phyloP scores from a whole-genome alignment of 305 asterid genomes.

The Coffea humblotiana region DNA sequence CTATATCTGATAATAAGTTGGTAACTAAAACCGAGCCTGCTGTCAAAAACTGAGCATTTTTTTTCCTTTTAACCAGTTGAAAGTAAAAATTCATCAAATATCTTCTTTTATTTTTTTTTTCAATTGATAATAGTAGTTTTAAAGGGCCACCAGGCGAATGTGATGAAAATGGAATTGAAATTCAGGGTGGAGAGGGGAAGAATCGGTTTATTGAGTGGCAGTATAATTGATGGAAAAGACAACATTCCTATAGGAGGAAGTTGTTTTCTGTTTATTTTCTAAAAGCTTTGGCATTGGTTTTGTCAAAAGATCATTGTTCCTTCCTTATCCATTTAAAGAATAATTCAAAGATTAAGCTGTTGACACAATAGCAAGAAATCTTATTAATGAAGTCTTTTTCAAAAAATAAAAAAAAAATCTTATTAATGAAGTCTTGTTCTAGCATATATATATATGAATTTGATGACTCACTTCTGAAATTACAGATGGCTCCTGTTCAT shows the following conservation, averaged over 20 bases:
- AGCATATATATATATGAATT: constrained; percentile 28
- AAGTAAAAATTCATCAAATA: not conserved
- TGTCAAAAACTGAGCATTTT: not conserved
- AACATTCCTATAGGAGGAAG: constrained; percentile 22
- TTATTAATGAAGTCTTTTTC: constrained; percentile 36
- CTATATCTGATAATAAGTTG: constrained; percentile 8
- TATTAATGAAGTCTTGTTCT: constrained; percentile 34
- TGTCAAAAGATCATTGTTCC: constrained; percentile 44
- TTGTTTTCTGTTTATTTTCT: constrained; percentile 4
- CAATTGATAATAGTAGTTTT: too few species aligned
- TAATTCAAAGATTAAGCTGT: constrained; percentile 27
- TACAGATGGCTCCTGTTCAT: constrained; percentile 14
- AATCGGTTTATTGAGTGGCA: not conserved
- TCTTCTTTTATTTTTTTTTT: not conserved
- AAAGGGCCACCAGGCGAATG: not conserved
- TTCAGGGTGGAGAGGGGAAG: not conserved
- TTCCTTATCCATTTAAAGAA: constrained; percentile 51
- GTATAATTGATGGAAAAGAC: constrained; percentile 23
- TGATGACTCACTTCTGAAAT: constrained; percentile 6
- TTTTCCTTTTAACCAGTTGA: not conserved
- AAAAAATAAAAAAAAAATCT: constrained; percentile 1
- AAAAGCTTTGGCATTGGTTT: constrained; percentile 35
- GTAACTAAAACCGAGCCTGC: not conserved
- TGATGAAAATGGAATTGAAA: too few species aligned
- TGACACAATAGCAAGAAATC: constrained; percentile 35